Evolutionary conservation across 106 monocot genomes (phyloP), one percentile per base, ranked within the genome.

Genomic region (Dendrobium catenatum): DNA sequence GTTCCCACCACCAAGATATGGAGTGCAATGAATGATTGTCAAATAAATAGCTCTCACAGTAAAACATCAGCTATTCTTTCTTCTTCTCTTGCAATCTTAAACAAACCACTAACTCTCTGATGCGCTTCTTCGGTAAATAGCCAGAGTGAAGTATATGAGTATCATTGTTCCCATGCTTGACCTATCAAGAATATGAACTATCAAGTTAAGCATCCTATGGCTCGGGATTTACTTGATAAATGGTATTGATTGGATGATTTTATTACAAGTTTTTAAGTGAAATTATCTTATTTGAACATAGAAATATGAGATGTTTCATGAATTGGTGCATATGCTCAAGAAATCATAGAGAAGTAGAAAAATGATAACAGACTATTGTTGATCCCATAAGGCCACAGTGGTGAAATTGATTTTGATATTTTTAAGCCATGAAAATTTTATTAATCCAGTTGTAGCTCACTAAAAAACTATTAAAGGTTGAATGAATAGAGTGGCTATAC

Each of bases 141-240:
- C 79, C 67, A 86, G 29, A 17, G 86, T 86, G 75, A 86, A 86
- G 42, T 86, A 86, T 82, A 86, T 86, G 20, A 86, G 82, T 33
- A 86, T 82, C 79, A 86, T 67, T 17, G 86, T 86, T 3, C 86
- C 86, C 79, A 86, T 67, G 86, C 86, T 86, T 13, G 86, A 86
- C 82, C 86, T 86, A 82, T 15, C 27, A 70, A 0, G 33, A 70
- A 70, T 15, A 51, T 29, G 19, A 18, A 43, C 3, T 41, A 41
- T 6, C 0, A 6, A 70, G 11, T 37, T 15, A 43, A 72, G 0
- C 72, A 72, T 72, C 20, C 6, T 37, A 33, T 40, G 29, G 37
- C 2, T 72, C 1, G 2, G n/a, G 0, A 0, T 61, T 61, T 7
- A 61, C n/a, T 61, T 61, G 61, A 8, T 61, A 22, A n/a, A 61